These are phyloP conservation scores for Nicotiana attenuata DNA, from an alignment of 257 asterid genomes.

Conservation along the genomic window DNA sequence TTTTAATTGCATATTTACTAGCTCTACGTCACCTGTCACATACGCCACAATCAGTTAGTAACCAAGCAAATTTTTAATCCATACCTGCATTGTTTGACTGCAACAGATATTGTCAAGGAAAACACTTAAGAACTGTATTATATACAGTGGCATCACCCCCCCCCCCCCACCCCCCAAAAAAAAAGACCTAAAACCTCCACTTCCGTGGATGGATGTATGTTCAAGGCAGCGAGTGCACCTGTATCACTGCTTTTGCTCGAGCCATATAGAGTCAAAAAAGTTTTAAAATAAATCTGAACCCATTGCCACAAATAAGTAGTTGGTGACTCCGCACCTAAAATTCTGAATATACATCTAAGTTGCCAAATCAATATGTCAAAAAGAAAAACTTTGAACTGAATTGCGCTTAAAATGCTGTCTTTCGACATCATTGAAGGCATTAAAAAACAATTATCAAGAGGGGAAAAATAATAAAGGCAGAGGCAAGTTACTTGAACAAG, in stretches of 20 bases:
- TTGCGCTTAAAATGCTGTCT: not conserved
- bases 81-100: not conserved
- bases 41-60: conserved; percentile 4
- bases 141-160: not conserved
- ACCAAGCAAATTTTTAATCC: not conserved
- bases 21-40: conserved; percentile 81
- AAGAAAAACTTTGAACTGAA: not conserved
- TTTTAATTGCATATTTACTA: conserved; percentile 93
- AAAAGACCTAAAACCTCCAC: not conserved
- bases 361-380: not conserved
- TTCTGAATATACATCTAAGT: not conserved
- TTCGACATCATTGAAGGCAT: not conserved
- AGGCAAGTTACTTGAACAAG: not conserved
- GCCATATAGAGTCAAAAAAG: not conserved
- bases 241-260: not conserved
- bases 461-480: too few relatives aligned
- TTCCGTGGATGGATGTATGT: not conserved
- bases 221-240: not conserved
- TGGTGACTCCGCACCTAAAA: not conserved
- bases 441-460: not conserved
- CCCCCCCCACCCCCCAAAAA: too few relatives aligned
- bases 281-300: not conserved
- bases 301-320: not conserved
- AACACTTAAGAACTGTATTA: not conserved
- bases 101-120: not conserved